A percentile compares a stretch with the other conserved stretches of the same genome.
phyloP scores from a whole-genome alignment of 2,329 filamentous ascomycete genomes.

The Cladophialophora bantiana region DNA sequence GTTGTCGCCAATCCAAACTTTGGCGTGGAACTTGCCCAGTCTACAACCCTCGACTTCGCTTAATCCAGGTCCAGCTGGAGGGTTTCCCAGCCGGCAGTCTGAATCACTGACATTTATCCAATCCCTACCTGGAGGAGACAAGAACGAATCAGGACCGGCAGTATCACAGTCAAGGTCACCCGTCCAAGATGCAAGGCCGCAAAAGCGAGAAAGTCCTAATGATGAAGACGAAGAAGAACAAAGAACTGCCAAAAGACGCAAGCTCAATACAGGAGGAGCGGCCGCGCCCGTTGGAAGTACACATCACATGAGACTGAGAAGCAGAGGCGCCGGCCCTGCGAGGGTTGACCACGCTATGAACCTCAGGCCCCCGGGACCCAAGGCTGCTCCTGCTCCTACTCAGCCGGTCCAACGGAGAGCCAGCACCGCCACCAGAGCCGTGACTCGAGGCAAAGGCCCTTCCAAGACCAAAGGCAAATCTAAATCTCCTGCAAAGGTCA shows the following conservation, averaged over 20 bases:
- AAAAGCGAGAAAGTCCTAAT: neutral
- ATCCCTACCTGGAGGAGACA: too few species aligned
- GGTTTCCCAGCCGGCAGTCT: too few species aligned
- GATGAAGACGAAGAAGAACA: neutral
- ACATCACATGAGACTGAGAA: neutral
- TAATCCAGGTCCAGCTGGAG: too few species aligned
- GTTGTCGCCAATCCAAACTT: too few species aligned
- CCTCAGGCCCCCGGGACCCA: neutral
- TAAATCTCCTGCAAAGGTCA: neutral
- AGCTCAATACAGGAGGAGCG: neutral
- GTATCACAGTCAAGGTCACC: too few species aligned
- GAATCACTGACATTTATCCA: too few species aligned
- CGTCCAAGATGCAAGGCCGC: neutral
- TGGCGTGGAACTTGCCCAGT: too few species aligned
- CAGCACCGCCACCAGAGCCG: neutral
- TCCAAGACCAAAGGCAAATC: neutral
- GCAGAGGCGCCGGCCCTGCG: neutral
- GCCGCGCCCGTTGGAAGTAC: neutral
- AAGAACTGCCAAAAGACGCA: neutral
- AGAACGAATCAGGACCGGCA: too few species aligned
- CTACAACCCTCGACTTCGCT: too few species aligned
- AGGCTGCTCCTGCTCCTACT: neutral
- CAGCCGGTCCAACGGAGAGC: neutral
- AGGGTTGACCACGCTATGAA: neutral
- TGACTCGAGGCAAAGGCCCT: neutral